A percentile compares a stretch with the other conserved stretches of the same genome.
These are phyloP conservation scores for Marchantia polymorpha DNA, from an alignment of 225 moss, liverwort and hornwort genomes.

Conservation along the genomic window DNA sequence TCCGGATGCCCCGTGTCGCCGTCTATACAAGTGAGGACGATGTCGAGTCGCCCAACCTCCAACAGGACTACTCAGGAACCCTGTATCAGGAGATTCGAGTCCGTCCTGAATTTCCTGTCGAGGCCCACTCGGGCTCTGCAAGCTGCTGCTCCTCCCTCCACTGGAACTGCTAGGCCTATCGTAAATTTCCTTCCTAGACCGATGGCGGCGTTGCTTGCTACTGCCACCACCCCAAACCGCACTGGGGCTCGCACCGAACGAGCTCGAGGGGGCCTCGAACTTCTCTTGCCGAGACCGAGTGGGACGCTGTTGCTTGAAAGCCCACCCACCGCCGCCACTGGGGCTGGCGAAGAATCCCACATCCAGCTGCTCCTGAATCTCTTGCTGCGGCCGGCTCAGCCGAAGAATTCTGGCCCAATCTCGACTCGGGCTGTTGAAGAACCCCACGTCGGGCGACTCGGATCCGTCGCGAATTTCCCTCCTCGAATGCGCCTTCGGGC, in stretches of 20 bases:
- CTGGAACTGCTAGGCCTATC: neutral
- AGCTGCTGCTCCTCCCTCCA: neutral
- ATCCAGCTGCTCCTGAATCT: neutral
- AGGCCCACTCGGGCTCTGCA: neutral
- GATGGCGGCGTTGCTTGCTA: neutral
- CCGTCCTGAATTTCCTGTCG: neutral
- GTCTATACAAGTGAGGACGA: constrained; percentile 1
- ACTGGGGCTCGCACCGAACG: neutral
- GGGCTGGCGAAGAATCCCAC: neutral
- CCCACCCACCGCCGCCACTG: neutral
- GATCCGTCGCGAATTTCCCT: neutral
- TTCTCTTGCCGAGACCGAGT: neutral
- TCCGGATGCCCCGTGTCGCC: neutral
- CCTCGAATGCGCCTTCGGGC: neutral
- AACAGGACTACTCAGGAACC: neutral
- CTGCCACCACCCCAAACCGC: neutral
- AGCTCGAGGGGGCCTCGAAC: neutral
- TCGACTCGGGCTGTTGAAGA: neutral
- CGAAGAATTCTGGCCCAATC: neutral
- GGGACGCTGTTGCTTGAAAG: neutral
- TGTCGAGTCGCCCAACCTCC: neutral
- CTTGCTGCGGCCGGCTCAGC: neutral
- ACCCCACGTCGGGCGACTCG: constrained; percentile 7
- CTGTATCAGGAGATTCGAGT: neutral
- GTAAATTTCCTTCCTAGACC: neutral